Percentiles rank a stretch among this genome's conserved stretches.
Conservation (phyloP, 345 rosid species). For the Moricandia arvensis region DNA sequence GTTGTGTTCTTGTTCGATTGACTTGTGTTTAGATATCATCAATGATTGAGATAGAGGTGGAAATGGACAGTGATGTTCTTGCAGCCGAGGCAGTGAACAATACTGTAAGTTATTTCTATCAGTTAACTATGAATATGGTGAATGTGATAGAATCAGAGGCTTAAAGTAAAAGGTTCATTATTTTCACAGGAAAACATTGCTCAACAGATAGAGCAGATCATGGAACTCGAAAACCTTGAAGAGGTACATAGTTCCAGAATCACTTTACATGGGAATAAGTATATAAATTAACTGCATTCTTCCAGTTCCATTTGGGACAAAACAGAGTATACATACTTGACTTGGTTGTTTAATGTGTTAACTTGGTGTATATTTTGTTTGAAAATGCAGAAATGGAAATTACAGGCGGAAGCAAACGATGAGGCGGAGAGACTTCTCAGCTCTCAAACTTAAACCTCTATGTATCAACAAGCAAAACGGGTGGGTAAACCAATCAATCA, state of each 20-base stretch:
- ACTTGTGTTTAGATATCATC: conserved; percentile 63
- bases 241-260: conserved; percentile 50
- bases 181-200: conserved; percentile 67
- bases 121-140: background rate
- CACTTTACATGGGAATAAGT: background rate
- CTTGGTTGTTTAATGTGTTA: background rate
- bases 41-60: conserved; percentile 97
- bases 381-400: conserved; percentile 67
- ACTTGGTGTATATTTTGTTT: background rate
- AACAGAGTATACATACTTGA: background rate
- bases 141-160: background rate
- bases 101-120: conserved; percentile 49
- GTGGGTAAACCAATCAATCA: conserved; percentile 19
- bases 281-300: background rate
- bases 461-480: conserved; percentile 21
- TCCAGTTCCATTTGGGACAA: conserved; percentile 1
- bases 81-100: conserved; percentile 88
- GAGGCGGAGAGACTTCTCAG: conserved; percentile 90
- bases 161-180: background rate
- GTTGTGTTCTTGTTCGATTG: background rate
- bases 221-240: conserved; percentile 97
- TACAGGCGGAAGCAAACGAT: conserved; percentile 94
- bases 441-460: conserved; percentile 44
- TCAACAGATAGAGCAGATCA: conserved; percentile 80
- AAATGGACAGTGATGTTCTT: conserved; percentile 91